Evolutionary conservation across 805 yeast species (phyloP).

Genomic region (Metschnikowia matae): DNA sequence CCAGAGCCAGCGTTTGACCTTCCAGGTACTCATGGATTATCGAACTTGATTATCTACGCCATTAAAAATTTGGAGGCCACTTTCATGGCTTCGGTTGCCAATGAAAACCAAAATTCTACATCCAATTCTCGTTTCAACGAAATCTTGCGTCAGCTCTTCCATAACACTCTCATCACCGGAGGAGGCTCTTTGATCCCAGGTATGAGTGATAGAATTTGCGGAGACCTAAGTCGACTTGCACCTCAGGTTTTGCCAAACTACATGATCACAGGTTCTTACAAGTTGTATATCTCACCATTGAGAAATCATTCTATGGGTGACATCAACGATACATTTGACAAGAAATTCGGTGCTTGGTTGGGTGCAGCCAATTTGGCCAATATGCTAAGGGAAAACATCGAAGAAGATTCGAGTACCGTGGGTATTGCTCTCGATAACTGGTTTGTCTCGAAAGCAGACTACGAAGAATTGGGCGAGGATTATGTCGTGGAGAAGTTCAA

Average conservation of each 20-base stretch:
- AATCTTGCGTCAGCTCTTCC: conserved; percentile 32
- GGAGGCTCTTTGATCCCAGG: conserved; percentile 55
- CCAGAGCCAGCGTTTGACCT: conserved; percentile 39
- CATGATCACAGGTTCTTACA: conserved; percentile 27
- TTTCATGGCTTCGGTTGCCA: conserved; percentile 25
- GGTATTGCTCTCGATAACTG: conserved; percentile 42
- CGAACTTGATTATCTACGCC: conserved; percentile 33
- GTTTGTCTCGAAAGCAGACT: conserved; percentile 61
- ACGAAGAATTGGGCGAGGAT: conserved; percentile 59
- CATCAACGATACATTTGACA: conserved; percentile 42
- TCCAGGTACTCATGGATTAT: conserved; percentile 47
- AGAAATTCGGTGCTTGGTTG: conserved; percentile 60
- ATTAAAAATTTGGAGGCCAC: conserved; percentile 35
- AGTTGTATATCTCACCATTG: conserved; percentile 19
- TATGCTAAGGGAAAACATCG: conserved; percentile 46
- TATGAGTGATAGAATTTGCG: conserved; percentile 49
- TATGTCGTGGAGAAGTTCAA: conserved; percentile 42
- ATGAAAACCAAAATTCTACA: conserved; percentile 20
- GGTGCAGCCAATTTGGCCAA: conserved; percentile 70
- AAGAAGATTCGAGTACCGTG: conserved; percentile 22
- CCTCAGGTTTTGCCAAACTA: conserved; percentile 45
- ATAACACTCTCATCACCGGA: conserved; percentile 56
- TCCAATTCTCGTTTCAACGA: conserved; percentile 35
- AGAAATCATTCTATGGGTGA: conserved; percentile 26
- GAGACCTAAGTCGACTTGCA: conserved; percentile 48